These are phyloP conservation scores for Combretum micranthum DNA, from an alignment of 345 rosid genomes.

Conservation along the genomic window DNA sequence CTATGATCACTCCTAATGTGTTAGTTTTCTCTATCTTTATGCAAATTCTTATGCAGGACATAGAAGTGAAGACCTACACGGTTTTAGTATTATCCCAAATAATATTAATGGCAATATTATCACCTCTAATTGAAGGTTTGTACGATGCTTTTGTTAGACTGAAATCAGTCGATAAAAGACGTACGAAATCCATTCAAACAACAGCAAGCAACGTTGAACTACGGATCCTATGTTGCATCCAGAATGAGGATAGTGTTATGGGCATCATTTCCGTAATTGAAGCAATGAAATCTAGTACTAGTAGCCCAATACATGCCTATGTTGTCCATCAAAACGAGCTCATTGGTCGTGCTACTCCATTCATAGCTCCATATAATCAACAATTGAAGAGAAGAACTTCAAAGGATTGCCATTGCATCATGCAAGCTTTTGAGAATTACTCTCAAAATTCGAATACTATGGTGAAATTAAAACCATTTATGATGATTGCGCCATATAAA, in stretches of 20 bases:
- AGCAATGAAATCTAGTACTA: conserved; percentile 10
- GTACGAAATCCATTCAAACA: conserved; percentile 4
- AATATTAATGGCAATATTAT: conserved; percentile 13
- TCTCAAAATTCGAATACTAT: neutral
- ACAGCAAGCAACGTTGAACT: conserved; percentile 6
- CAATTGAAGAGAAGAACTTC: neutral
- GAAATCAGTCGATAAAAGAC: neutral
- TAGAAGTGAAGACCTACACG: conserved; percentile 12
- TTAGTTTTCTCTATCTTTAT: no score
- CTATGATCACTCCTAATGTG: no score
- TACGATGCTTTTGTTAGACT: conserved; percentile 8
- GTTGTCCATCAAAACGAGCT: conserved; percentile 18
- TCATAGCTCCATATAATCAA: conserved; percentile 12
- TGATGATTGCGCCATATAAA: conserved; percentile 15
- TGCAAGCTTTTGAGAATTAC: conserved; percentile 20
- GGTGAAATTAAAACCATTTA: conserved; percentile 12
- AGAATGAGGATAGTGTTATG: conserved; percentile 20
- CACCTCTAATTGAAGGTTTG: conserved; percentile 7
- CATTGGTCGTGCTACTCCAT: conserved; percentile 17
- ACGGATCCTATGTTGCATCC: conserved; percentile 21
- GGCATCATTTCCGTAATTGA: conserved; percentile 23
- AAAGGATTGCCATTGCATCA: conserved; percentile 11
- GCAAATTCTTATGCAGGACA: neutral
- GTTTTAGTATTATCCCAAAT: conserved; percentile 12
- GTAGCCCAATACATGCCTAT: conserved; percentile 11